Percentiles rank a stretch among this genome's conserved stretches.
These are phyloP conservation scores for Fusarium sp. DNA, from an alignment of 2,329 filamentous ascomycete genomes.

Conservation along the genomic window DNA sequence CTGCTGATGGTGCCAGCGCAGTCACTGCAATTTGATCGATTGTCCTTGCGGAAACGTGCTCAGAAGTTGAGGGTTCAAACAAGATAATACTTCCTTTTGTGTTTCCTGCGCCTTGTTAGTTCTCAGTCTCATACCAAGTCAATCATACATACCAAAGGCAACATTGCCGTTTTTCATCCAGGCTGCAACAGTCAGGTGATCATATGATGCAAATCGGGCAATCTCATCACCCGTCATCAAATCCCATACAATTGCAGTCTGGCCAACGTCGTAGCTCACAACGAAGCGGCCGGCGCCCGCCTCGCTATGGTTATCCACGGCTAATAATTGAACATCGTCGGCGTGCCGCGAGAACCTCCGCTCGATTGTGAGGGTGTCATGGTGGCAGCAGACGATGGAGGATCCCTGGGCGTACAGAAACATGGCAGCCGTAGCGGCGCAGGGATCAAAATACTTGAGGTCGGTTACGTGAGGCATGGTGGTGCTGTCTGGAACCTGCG, in stretches of 20 bases:
- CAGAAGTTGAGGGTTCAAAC: slow-evolving; percentile 91
- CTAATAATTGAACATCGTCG: slow-evolving; percentile 82
- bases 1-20: slow-evolving; percentile 85
- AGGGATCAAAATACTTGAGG: slow-evolving; percentile 76
- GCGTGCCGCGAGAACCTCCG: slow-evolving; percentile 83
- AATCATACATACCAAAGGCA: slow-evolving; percentile 77
- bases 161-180: slow-evolving; percentile 99
- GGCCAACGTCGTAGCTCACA: slow-evolving; percentile 89
- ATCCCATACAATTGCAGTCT: slow-evolving; percentile 97
- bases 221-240: slow-evolving; percentile 89
- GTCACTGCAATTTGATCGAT: slow-evolving; percentile 93
- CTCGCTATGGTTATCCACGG: slow-evolving; percentile 91
- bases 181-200: slow-evolving; percentile 80
- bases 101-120: slow-evolving; percentile 69
- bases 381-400: slow-evolving; percentile 84
- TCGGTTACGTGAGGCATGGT: slow-evolving; percentile 60
- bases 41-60: slow-evolving; percentile 89
- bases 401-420: slow-evolving; percentile 88
- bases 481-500: slow-evolving; percentile 58
- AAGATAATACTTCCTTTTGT: slow-evolving; percentile 90
- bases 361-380: slow-evolving; percentile 91
- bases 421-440: slow-evolving; percentile 87
- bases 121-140: slow-evolving; percentile 14
- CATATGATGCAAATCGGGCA: slow-evolving; percentile 90
- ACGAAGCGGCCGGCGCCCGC: slow-evolving; percentile 82